A percentile compares a stretch with the other conserved stretches of the same genome.
Evolutionary conservation across 2,329 filamentous ascomycete species (phyloP).

Genomic region (Epichloe brachyelytri): DNA sequence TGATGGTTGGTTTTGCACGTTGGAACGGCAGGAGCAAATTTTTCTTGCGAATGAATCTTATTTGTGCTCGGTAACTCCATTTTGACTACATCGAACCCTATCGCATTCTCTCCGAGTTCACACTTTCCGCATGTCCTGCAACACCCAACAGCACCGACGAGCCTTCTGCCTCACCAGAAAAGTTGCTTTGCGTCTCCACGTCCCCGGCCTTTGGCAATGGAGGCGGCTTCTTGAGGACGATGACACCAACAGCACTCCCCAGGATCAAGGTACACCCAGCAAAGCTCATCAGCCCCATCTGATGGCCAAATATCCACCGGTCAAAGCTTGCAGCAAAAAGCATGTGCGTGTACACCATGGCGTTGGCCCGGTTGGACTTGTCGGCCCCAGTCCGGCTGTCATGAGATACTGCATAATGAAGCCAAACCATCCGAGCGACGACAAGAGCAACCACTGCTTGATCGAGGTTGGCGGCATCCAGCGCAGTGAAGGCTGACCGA

Average conservation of each 20-base stretch:
- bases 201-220: conserved; percentile 20
- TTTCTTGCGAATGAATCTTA: no score
- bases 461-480: conserved; percentile 28
- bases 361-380: conserved; percentile 45
- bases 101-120: conserved; percentile 5
- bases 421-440: conserved; percentile 58
- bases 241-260: conserved; percentile 38
- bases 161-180: conserved; percentile 21
- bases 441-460: conserved; percentile 52
- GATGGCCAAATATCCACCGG: conserved; percentile 36
- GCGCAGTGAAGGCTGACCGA: conserved; percentile 32
- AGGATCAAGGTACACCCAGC: conserved; percentile 39
- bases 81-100: neutral
- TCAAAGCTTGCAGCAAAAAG: conserved; percentile 42
- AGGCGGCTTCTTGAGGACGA: conserved; percentile 27
- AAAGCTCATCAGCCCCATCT: conserved; percentile 36
- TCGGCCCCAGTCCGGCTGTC: conserved; percentile 62
- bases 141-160: conserved; percentile 27
- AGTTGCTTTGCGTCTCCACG: conserved; percentile 20
- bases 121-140: conserved; percentile 13
- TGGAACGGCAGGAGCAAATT: no score
- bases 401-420: conserved; percentile 81
- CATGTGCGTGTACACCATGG: conserved; percentile 47
- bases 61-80: no score
- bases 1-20: no score